Percentiles rank a stretch among this genome's conserved stretches.
These are phyloP conservation scores for Euryodendron excelsum DNA, from an alignment of 148 eudicot species.

Conservation along the genomic window DNA sequence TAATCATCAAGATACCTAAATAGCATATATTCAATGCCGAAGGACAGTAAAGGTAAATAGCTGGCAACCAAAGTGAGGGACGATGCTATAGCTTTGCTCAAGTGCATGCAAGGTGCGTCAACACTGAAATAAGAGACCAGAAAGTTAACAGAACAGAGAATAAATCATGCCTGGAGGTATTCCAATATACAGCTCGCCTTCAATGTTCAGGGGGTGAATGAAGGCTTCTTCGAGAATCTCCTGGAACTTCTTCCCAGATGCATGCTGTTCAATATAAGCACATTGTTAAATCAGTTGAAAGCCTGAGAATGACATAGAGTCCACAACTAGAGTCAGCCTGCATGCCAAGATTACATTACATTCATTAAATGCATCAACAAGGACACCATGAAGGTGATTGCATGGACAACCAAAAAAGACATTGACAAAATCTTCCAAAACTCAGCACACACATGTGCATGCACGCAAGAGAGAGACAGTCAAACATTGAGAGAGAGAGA, in stretches of 20 bases:
- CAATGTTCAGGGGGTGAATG: slow-evolving; percentile 69
- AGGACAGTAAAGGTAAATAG: not conserved
- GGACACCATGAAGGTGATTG: no score
- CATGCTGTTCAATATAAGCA: slow-evolving; percentile 52
- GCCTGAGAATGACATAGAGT: not conserved
- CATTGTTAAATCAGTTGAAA: not conserved
- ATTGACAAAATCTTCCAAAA: no score
- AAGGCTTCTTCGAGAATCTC: slow-evolving; percentile 93
- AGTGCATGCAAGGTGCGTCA: not conserved
- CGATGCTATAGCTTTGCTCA: not conserved
- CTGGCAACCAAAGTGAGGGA: not conserved
- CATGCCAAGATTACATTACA: not conserved
- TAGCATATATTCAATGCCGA: not conserved
- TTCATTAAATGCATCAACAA: not conserved
- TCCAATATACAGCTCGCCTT: slow-evolving; percentile 94
- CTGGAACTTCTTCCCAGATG: slow-evolving; percentile 84
- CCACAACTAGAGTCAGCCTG: not conserved
- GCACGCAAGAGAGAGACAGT: no score
- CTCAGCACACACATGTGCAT: no score
- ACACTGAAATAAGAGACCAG: not conserved
- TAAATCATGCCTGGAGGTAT: slow-evolving; percentile 81
- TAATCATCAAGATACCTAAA: not conserved
- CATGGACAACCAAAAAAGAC: no score
- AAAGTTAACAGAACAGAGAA: not conserved
- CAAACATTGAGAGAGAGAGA: no score